Evolutionary conservation across 768 basidiomycete species (phyloP).

Genomic region (Mycena alexandri): DNA sequence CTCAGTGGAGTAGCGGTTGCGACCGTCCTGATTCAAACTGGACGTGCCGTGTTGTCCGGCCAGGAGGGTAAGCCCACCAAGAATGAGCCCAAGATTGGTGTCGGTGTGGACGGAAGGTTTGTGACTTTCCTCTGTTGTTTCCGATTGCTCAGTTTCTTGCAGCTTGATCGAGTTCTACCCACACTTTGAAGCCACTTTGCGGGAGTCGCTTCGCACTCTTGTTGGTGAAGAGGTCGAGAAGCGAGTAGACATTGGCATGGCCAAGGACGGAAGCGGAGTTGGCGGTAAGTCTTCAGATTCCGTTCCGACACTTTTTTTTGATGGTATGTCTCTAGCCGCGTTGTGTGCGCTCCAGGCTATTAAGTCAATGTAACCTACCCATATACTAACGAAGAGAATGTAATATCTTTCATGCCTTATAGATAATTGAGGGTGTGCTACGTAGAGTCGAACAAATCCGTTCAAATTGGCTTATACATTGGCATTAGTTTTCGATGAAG

Average conservation of each 20-base stretch:
- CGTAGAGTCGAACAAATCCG: conserved; percentile 22
- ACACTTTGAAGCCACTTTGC: conserved; percentile 79
- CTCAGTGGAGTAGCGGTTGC: conserved; percentile 92
- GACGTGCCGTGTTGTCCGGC: conserved; percentile 67
- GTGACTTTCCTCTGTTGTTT: conserved; percentile 31
- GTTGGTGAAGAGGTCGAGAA: conserved; percentile 87
- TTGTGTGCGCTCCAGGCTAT: conserved; percentile 87
- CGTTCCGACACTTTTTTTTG: conserved; percentile 22
- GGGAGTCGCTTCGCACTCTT: conserved; percentile 78
- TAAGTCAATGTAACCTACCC: conserved; percentile 57
- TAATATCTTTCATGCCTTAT: conserved; percentile 32
- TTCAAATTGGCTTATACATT: background rate
- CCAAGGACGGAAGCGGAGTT: conserved; percentile 97
- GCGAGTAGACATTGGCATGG: conserved; percentile 87
- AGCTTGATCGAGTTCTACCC: conserved; percentile 96
- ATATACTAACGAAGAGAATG: conserved; percentile 22
- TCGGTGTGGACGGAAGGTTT: conserved; percentile 96
- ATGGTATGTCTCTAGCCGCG: conserved; percentile 70
- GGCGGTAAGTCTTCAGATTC: conserved; percentile 76
- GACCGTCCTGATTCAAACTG: conserved; percentile 86
- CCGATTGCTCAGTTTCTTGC: conserved; percentile 10
- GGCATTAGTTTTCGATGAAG: background rate
- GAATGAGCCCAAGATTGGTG: conserved; percentile 67
- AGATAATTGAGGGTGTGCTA: conserved; percentile 31
- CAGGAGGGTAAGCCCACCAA: conserved; percentile 47